Percentiles rank a stretch among this genome's conserved stretches.
phyloP scores from a whole-genome alignment of 768 basidiomycete genomes.

The Boletus vinaceobasis region DNA sequence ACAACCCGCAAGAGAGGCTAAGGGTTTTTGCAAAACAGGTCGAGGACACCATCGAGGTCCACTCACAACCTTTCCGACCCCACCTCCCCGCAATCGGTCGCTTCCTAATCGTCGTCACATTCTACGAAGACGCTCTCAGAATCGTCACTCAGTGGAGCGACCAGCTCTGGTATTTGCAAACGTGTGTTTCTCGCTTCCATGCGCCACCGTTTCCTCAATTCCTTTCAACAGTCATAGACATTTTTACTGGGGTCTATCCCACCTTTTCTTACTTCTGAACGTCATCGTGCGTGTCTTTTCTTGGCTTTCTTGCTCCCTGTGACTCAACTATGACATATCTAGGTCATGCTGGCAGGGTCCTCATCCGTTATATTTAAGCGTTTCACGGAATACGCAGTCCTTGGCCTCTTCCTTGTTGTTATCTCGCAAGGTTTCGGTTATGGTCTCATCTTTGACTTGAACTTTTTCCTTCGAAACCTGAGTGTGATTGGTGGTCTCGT shows the following conservation, averaged over 20 bases:
- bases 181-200: slow-evolving; percentile 48
- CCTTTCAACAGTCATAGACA: slow-evolving; percentile 69
- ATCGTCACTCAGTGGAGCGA: slow-evolving; percentile 95
- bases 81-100: slow-evolving; percentile 92
- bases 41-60: slow-evolving; percentile 91
- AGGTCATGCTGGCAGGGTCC: slow-evolving; percentile 90
- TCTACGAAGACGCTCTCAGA: slow-evolving; percentile 93
- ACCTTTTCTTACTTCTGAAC: slow-evolving; percentile 88
- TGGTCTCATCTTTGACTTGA: slow-evolving; percentile 98
- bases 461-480: slow-evolving; percentile 99
- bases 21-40: slow-evolving; percentile 66
- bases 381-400: slow-evolving; percentile 85
- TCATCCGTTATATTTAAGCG: slow-evolving; percentile 82
- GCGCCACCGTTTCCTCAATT: slow-evolving; percentile 5
- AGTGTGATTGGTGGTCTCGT: slow-evolving; percentile 96
- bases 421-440: slow-evolving; percentile 97
- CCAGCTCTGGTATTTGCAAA: slow-evolving; percentile 97
- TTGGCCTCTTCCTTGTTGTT: slow-evolving; percentile 87
- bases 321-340: slow-evolving; percentile 1
- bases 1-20: slow-evolving; percentile 79
- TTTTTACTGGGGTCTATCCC: slow-evolving; percentile 95
- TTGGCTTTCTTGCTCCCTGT: not conserved
- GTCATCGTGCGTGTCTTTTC: slow-evolving; percentile 65
- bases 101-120: slow-evolving; percentile 97
- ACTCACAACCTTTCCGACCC: slow-evolving; percentile 90